Evolutionary conservation across 345 rosid genomes (phyloP), one percentile per base, ranked within the genome.

Genomic region (Populus alba): DNA sequence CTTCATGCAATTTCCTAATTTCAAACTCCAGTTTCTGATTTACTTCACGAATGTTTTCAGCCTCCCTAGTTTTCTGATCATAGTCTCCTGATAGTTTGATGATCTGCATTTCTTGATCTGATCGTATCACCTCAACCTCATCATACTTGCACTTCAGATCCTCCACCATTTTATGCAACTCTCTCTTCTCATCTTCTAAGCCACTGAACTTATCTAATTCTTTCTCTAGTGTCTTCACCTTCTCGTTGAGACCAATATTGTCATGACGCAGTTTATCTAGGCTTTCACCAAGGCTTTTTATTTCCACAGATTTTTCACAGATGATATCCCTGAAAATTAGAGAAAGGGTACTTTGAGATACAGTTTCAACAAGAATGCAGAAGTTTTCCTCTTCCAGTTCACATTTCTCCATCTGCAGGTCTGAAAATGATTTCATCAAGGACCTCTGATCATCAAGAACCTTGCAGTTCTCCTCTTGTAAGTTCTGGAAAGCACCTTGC

Each of bases 321-420:
- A 90, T 78, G 41, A 81, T 70, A 70, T 87, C 81, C 86, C 86
- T 87, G 81, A 88, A 83, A 80, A 92, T 80, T 41, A 86, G 72
- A 80, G 92, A 88, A 77, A 86, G 86, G 81, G 68, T 88, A 82
- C 86, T 85, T 83, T 89, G 91, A 79, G 86, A 90, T 29, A 91
- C 59, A 22, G 81, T 79, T 81, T 92, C 95, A 7, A 79, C 79
- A 53, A 90, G 83, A 68, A 87, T 72, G 25, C 81, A 70, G 78
- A 66, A 78, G 76, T 81, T 88, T 72, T 96, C 94, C 74, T 87
- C 95, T 88, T 93, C 94, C 67, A 91, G 87, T 39, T 68, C 68
- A 74, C 62, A 51, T 81, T 84, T 92, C 81, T 83, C 91, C 74
- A 81, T 87, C 83, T 74, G 81, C 77, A 90, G 84, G 71, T 78